Evolutionary conservation across 257 asterid species (phyloP).

Genomic region (Solanum sitiens): DNA sequence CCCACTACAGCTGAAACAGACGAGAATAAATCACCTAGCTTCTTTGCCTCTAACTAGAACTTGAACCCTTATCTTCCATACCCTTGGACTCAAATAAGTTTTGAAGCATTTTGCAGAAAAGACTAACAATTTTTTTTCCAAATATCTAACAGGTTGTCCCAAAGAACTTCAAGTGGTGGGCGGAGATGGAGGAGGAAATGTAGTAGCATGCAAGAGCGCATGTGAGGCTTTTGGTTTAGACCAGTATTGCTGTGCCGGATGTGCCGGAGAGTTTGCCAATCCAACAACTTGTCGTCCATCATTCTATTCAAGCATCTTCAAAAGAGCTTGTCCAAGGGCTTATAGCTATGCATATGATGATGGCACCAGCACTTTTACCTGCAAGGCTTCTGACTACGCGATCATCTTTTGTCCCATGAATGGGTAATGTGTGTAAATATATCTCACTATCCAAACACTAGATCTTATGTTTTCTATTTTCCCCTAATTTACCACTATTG

Average conservation of each 20-base stretch:
- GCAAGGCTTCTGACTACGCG: constrained; percentile 53
- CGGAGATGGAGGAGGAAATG: constrained; percentile 33
- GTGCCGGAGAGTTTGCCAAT: constrained; percentile 79
- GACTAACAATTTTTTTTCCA: neutral
- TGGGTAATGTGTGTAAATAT: neutral
- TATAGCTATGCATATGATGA: constrained; percentile 76
- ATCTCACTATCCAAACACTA: neutral
- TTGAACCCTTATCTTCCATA: neutral
- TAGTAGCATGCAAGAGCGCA: constrained; percentile 84
- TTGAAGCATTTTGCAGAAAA: neutral
- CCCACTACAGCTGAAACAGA: neutral
- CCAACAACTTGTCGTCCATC: constrained; percentile 72
- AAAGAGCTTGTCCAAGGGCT: constrained; percentile 70
- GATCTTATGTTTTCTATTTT: neutral
- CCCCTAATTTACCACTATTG: neutral
- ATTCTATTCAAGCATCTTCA: constrained; percentile 57
- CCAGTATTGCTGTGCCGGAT: constrained; percentile 80
- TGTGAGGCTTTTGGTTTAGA: constrained; percentile 68
- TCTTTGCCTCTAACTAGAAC: neutral
- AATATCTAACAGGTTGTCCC: constrained; percentile 54
- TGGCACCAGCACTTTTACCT: constrained; percentile 82
- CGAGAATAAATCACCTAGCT: neutral
- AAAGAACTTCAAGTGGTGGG: constrained; percentile 75
- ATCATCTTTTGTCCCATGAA: constrained; percentile 47
- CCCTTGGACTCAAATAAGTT: too few relatives aligned